Base-by-base conservation (phyloP, 1,284 basidiomycete genomes). In the Tilletia caries region DNA sequence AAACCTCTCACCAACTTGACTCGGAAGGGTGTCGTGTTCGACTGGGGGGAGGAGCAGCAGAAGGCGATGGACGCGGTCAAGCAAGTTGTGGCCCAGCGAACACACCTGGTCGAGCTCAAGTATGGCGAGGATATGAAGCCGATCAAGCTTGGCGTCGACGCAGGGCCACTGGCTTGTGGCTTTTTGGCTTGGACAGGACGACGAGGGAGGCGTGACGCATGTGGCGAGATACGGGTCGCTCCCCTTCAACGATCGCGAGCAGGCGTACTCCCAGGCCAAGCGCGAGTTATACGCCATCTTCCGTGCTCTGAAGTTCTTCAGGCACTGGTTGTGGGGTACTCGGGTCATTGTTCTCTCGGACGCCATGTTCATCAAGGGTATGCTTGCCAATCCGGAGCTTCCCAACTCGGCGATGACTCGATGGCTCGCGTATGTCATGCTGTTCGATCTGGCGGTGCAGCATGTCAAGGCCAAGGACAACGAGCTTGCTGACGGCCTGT, bases 91-190 rank as follows among this genome's bases (percentile, higher is more conserved):
- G 48, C 48, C 48, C 48, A 50, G 25, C 48, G 48, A 50, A 50
- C 48, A n/a, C 20, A 50, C 25, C 20, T 50, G 25, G 48, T 50
- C 48, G 48, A 50, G 48, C 48, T 50, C 48, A 50, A 50, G 48
- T 50, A 50, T n/a, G 48, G 48, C 4, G 48, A 50, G 6, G 48
- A 27, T n/a, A 18, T 5, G 25, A 4, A 6, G 4, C 48, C 48
- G 5, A 50, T 50, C 48, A 20, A 50, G 48, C 48, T 50, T 27
- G 48, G 48, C 20, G 48, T 50, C 6, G 48, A 50, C 20, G 48
- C 48, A 4, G 48, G 48, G 20, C 48, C 48, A 6, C 25, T 50
- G 48, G 48, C 48, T 5, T 50, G 48, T 50, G 48, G 48, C 4
- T 50, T 50, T n/a, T 27, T 50, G 48, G 48, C 48, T 50, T 4